Evolutionary conservation across 163 green algal genomes (phyloP).

Genomic region (Scenedesmus sp.): DNA sequence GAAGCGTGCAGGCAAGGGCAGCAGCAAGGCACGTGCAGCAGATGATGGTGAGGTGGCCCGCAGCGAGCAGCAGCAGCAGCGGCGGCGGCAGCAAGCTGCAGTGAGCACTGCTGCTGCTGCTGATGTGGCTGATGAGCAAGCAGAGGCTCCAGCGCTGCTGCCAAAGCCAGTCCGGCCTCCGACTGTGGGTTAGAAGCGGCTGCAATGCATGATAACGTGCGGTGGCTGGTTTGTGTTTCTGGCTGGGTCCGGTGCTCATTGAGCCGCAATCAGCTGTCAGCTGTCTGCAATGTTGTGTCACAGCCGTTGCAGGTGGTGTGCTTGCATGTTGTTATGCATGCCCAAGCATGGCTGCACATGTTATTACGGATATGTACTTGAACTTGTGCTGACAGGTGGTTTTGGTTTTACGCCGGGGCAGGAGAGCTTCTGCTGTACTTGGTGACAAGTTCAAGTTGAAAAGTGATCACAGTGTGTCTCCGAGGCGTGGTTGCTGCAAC

Average conservation of each 20-base stretch:
- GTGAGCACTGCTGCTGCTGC: conserved; percentile 22
- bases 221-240: neutral
- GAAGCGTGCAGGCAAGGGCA: neutral
- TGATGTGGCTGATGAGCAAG: neutral
- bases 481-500: neutral
- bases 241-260: neutral
- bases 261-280: neutral
- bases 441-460: too few relatives aligned
- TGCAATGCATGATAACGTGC: neutral
- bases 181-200: neutral
- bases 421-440: too few relatives aligned
- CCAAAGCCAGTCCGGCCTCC: conserved; percentile 16
- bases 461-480: too few relatives aligned
- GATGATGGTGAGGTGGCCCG: neutral
- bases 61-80: conserved; percentile 22
- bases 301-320: neutral
- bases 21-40: neutral
- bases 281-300: neutral
- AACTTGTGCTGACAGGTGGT: too few relatives aligned
- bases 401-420: too few relatives aligned
- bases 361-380: too few relatives aligned
- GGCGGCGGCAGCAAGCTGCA: conserved; percentile 1
- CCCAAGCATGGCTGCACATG: too few relatives aligned
- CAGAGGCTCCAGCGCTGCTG: conserved; percentile 17
- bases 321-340: too few relatives aligned